Conservation (phyloP, 2,329 filamentous ascomycete species). For the Fusarium sp. region DNA sequence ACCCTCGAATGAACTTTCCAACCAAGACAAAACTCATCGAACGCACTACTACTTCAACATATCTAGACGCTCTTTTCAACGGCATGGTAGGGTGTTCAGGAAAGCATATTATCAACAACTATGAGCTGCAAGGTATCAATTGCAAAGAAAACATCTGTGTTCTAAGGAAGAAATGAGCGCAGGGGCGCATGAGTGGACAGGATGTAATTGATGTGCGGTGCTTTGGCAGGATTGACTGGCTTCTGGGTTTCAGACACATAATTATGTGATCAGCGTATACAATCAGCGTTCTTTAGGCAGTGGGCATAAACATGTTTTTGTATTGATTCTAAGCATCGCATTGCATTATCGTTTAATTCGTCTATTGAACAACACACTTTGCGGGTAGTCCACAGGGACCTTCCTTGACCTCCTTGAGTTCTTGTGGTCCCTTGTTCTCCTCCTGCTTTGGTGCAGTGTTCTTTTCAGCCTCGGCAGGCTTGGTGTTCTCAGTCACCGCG, state of each 20-base stretch:
- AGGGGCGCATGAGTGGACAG: neutral
- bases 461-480: constrained; percentile 34
- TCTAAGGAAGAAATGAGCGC: constrained; percentile 2
- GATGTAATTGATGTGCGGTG: neutral
- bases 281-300: neutral
- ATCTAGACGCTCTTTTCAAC: constrained; percentile 45
- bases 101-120: constrained; percentile 41
- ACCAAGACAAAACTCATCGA: neutral
- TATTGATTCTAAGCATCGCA: constrained; percentile 29
- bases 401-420: constrained; percentile 63
- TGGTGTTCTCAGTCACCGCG: constrained; percentile 43
- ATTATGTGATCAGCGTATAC: constrained; percentile 4
- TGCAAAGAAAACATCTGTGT: constrained; percentile 46
- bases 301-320: constrained; percentile 20
- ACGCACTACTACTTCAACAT: neutral
- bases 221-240: neutral
- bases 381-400: constrained; percentile 82
- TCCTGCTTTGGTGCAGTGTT: constrained; percentile 37
- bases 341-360: constrained; percentile 31
- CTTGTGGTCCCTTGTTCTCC: constrained; percentile 41
- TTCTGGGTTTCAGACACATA: neutral
- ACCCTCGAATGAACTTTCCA: constrained; percentile 48
- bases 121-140: constrained; percentile 45
- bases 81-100: constrained; percentile 41
- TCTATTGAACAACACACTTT: constrained; percentile 77